phyloP scores from a whole-genome alignment of 345 rosid species.

The Excoecaria agallocha region DNA sequence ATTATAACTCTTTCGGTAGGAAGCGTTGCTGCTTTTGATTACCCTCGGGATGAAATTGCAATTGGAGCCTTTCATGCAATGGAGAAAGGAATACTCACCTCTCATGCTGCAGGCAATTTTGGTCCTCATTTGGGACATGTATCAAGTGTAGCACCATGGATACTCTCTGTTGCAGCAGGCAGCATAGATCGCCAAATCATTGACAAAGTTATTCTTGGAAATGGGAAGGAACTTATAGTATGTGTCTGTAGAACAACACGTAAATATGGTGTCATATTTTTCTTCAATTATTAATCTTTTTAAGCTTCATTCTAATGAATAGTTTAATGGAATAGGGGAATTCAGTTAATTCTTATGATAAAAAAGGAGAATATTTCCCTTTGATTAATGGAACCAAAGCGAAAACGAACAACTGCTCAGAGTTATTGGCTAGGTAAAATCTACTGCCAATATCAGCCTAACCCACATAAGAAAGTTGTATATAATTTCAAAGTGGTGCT shows the following conservation, averaged over 20 bases:
- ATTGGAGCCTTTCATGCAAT: constrained; percentile 37
- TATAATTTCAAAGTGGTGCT: background rate
- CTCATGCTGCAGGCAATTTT: constrained; percentile 28
- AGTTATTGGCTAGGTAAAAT: background rate
- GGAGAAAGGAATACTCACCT: constrained; percentile 28
- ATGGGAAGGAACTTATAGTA: constrained; percentile 21
- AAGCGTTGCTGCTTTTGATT: rapidly evolving
- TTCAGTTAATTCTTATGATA: background rate
- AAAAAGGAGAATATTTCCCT: background rate
- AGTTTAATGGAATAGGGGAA: constrained; percentile 1
- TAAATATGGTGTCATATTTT: background rate
- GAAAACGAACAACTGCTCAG: background rate
- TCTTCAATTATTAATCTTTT: background rate
- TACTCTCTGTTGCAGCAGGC: constrained; percentile 33
- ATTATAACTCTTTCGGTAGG: constrained; percentile 34
- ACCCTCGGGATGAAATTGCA: constrained; percentile 9
- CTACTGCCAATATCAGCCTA: background rate
- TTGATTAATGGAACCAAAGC: background rate
- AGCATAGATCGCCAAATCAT: constrained; percentile 28
- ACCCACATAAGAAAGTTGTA: background rate
- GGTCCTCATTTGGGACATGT: background rate
- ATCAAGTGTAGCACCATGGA: constrained; percentile 33
- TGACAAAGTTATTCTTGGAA: constrained; percentile 25
- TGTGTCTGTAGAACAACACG: background rate
- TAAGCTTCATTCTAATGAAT: constrained; percentile 1